phyloP scores from a whole-genome alignment of 768 basidiomycete genomes.

The Tephrocybe sp. region DNA sequence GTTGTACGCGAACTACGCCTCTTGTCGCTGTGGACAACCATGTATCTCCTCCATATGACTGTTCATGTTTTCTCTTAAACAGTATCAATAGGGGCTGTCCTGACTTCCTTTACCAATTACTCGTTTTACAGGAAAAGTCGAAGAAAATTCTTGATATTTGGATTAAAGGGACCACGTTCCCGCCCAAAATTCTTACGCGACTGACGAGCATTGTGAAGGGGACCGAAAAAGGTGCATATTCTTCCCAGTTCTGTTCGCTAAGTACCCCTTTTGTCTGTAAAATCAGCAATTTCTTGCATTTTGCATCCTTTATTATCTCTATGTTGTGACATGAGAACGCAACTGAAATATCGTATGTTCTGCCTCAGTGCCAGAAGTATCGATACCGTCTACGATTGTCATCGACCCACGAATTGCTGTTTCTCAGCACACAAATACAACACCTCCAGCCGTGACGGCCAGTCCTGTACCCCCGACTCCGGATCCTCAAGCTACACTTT shows the following conservation, averaged over 20 bases:
- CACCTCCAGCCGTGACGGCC: conserved; percentile 24
- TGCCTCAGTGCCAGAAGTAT: conserved; percentile 57
- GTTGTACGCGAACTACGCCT: background rate
- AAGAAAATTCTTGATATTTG: conserved; percentile 98
- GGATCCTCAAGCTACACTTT: conserved; percentile 61
- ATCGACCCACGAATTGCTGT: conserved; percentile 37
- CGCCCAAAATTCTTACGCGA: conserved; percentile 67
- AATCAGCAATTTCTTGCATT: conserved; percentile 56
- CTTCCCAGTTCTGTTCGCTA: conserved; percentile 68
- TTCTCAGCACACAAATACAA: conserved; percentile 18
- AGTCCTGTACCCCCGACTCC: conserved; percentile 25
- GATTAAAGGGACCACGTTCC: conserved; percentile 89
- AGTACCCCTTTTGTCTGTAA: conserved; percentile 68
- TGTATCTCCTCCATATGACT: conserved; percentile 26
- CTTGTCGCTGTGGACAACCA: conserved; percentile 1
- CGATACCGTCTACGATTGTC: conserved; percentile 27
- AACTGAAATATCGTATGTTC: conserved; percentile 67
- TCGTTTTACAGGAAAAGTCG: conserved; percentile 81
- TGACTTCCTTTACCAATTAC: conserved; percentile 37
- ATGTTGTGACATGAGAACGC: conserved; percentile 48
- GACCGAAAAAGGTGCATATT: conserved; percentile 88
- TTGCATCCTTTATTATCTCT: conserved; percentile 35
- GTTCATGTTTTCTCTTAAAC: conserved; percentile 24
- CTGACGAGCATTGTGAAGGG: conserved; percentile 69
- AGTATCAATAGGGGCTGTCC: conserved; percentile 33